Evolutionary conservation across 148 eudicot genomes (phyloP), one percentile per base, ranked within the genome.

Genomic region (Talinum fruticosum): DNA sequence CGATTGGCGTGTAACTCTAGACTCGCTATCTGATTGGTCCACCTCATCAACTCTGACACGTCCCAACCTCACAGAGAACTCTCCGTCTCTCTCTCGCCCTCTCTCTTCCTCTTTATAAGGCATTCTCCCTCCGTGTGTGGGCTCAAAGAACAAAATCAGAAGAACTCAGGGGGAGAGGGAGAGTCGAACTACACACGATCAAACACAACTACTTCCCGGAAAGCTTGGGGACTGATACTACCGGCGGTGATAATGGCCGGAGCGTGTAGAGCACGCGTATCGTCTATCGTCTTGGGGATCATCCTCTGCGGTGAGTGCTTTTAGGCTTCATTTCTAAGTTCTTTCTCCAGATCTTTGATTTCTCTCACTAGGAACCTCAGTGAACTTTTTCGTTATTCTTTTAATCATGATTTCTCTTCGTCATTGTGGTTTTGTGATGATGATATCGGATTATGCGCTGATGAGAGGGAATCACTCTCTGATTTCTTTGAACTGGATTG

Each of bases 1-100:
- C 78, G 34, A 78, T 88, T 84, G 88, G 87, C 71, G 59, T 5
- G n/a, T 28, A 8, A 32, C 53, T 32, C 8, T 51, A 66, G 3
- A 33, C 33, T 51, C 62, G 14, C 61, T 32, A 37, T 59, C 71
- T 47, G 2, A 89, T 86, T 87, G 91, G 89, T 83, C 88, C 95
- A 91, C 86, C 81, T 85, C 81, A 86, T n/a, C 74, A 69, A 0
- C 36, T 23, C 29, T 86, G 92, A 85, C 94, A 86, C 86, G 73
- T 75, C 74, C 24, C 34, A 15, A 47, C 74, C 70, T 23, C 74
- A 53, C 24, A 34, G 59, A 66, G 69, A 53, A n/a, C n/a, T n/a
- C n/a, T n/a, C n/a, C n/a, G n/a, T n/a, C 74, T 72, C 37, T 16
- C 49, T 36, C 73, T 73, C 66, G 13, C 74, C 64, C 71, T 30